phyloP scores from a whole-genome alignment of 148 eudicot species.

The Fagopyrum esculentum region DNA sequence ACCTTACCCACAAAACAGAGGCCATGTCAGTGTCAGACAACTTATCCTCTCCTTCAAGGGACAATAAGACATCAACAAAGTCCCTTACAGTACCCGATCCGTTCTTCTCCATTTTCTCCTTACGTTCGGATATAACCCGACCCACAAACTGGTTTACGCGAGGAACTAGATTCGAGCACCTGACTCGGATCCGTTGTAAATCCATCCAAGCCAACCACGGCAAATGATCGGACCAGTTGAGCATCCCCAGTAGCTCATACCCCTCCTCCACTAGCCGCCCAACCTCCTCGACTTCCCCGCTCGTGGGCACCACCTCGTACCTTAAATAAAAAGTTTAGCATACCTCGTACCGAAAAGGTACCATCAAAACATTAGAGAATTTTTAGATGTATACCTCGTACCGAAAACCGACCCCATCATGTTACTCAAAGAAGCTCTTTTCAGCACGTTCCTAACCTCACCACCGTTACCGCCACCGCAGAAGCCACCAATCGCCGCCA shows the following conservation, averaged over 20 bases:
- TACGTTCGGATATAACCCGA: slow-evolving; percentile 43
- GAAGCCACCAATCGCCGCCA: slow-evolving; percentile 9
- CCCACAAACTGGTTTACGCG: slow-evolving; percentile 49
- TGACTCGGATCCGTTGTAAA: slow-evolving; percentile 36
- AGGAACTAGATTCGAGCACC: slow-evolving; percentile 45
- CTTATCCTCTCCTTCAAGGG: slow-evolving; percentile 38
- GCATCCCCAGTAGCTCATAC: slow-evolving; percentile 47
- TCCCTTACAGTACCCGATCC: slow-evolving; percentile 13
- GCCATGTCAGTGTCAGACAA: slow-evolving; percentile 55
- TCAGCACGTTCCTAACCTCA: slow-evolving; percentile 33
- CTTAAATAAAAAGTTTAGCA: too few relatives aligned
- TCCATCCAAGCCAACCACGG: slow-evolving; percentile 40
- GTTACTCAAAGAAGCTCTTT: slow-evolving; percentile 47
- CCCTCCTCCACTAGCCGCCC: slow-evolving; percentile 50
- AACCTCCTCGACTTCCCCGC: slow-evolving; percentile 33
- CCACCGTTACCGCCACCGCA: slow-evolving; percentile 1
- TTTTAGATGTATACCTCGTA: not conserved
- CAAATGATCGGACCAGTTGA: slow-evolving; percentile 70
- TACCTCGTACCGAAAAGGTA: too few relatives aligned
- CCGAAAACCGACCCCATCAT: slow-evolving; percentile 80
- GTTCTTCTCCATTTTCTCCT: slow-evolving; percentile 15
- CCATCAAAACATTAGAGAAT: too few relatives aligned
- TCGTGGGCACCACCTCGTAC: slow-evolving; percentile 15
- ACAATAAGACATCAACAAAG: slow-evolving; percentile 57
- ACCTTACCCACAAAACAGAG: slow-evolving; percentile 68